Conservation (phyloP, 2,329 filamentous ascomycete genomes). For the Pseudogymnoascus sp. region DNA sequence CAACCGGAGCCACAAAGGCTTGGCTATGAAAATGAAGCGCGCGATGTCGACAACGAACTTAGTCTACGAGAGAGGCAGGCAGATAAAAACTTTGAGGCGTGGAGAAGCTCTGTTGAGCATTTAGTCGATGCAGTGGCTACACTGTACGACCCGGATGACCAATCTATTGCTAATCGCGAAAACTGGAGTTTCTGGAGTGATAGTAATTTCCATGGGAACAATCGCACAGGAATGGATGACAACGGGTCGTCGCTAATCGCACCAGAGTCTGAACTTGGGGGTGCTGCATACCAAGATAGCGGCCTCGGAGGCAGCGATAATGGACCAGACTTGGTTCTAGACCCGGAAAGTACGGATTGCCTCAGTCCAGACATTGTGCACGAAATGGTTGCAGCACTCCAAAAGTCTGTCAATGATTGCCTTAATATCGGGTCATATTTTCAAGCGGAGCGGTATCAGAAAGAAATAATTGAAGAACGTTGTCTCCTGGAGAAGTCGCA, state of each 20-base stretch:
- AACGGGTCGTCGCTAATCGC: background rate
- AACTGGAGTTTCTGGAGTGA: background rate
- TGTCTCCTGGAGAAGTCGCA: background rate
- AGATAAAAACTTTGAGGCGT: background rate
- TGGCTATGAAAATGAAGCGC: background rate
- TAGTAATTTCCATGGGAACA: background rate
- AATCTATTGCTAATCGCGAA: background rate
- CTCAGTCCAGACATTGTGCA: background rate
- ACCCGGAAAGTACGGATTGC: background rate
- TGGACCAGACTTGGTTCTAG: background rate
- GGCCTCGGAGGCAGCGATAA: background rate
- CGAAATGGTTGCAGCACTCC: background rate
- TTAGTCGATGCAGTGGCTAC: background rate
- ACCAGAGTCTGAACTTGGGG: background rate
- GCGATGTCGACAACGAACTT: background rate
- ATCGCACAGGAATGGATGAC: background rate
- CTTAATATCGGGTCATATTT: background rate
- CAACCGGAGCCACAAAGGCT: background rate
- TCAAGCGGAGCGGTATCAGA: background rate
- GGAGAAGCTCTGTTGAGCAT: background rate
- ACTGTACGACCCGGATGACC: background rate
- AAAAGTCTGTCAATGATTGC: background rate
- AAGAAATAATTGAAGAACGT: background rate
- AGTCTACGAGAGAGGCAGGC: background rate
- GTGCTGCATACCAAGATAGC: background rate